Conservation (phyloP, 2,329 filamentous ascomycete species). For the Endoconidiophora polonica region DNA sequence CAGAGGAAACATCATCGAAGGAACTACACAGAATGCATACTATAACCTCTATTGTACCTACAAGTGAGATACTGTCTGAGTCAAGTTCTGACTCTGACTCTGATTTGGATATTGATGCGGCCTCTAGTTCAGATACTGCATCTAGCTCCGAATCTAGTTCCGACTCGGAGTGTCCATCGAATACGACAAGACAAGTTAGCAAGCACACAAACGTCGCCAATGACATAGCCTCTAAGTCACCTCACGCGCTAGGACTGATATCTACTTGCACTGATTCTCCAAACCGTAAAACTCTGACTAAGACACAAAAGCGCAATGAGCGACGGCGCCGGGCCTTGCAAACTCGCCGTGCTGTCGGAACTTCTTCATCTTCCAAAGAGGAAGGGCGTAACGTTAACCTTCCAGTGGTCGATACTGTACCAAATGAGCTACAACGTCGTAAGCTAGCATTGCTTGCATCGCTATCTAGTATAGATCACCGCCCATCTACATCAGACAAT, state of each 20-base stretch:
- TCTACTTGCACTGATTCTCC: too few species aligned
- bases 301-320: slow-evolving; percentile 11
- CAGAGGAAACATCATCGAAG: neutral
- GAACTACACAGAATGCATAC: neutral
- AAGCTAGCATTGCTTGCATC: slow-evolving; percentile 19
- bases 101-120: neutral
- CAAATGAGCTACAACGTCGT: neutral
- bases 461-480: slow-evolving; percentile 23
- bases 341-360: neutral
- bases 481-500: too few species aligned
- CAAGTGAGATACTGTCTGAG: slow-evolving; percentile 2
- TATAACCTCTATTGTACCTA: neutral
- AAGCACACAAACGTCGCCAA: neutral
- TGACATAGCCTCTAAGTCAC: too few species aligned
- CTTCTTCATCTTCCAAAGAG: too few species aligned
- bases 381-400: too few species aligned
- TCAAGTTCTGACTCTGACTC: slow-evolving; percentile 7
- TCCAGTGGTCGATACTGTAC: too few species aligned
- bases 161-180: neutral
- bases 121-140: neutral
- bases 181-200: too few species aligned
- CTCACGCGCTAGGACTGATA: too few species aligned
- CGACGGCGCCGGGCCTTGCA: slow-evolving; percentile 5
- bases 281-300: neutral
- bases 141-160: neutral